phyloP scores from a whole-genome alignment of 1,139 yeast genomes.

The Hyphopichia pseudoburtonii region DNA sequence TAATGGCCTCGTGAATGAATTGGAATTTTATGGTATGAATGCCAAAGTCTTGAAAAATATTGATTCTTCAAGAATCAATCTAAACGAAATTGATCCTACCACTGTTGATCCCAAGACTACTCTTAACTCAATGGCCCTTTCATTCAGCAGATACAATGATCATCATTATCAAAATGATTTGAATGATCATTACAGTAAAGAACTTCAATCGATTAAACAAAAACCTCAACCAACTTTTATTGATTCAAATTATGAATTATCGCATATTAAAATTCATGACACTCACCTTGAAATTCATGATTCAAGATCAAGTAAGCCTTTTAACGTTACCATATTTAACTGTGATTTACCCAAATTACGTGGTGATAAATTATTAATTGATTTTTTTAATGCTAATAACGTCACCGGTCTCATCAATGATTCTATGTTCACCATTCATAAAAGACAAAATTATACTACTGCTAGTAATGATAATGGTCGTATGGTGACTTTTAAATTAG shows the following conservation, averaged over 20 bases:
- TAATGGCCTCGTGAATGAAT: slow-evolving; percentile 61
- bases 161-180: slow-evolving; percentile 35
- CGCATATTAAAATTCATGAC: slow-evolving; percentile 54
- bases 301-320: slow-evolving; percentile 25
- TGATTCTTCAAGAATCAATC: not conserved
- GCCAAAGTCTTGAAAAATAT: slow-evolving; percentile 45
- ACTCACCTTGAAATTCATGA: slow-evolving; percentile 46
- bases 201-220: slow-evolving; percentile 9
- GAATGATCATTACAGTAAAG: slow-evolving; percentile 24
- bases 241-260: slow-evolving; percentile 48
- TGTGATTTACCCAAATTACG: slow-evolving; percentile 64
- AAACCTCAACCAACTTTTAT: slow-evolving; percentile 14
- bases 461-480: slow-evolving; percentile 19
- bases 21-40: slow-evolving; percentile 61
- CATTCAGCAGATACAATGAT: slow-evolving; percentile 18
- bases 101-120: not conserved
- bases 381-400: slow-evolving; percentile 66
- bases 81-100: not conserved
- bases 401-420: slow-evolving; percentile 74
- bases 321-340: slow-evolving; percentile 59
- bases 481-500: slow-evolving; percentile 61
- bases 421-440: slow-evolving; percentile 72
- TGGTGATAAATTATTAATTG: slow-evolving; percentile 57
- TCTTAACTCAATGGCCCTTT: slow-evolving; percentile 2
- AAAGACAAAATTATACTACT: slow-evolving; percentile 36